phyloP scores from a whole-genome alignment of 108 stramenopile genomes.

The Nannochloropsis gaditana region DNA sequence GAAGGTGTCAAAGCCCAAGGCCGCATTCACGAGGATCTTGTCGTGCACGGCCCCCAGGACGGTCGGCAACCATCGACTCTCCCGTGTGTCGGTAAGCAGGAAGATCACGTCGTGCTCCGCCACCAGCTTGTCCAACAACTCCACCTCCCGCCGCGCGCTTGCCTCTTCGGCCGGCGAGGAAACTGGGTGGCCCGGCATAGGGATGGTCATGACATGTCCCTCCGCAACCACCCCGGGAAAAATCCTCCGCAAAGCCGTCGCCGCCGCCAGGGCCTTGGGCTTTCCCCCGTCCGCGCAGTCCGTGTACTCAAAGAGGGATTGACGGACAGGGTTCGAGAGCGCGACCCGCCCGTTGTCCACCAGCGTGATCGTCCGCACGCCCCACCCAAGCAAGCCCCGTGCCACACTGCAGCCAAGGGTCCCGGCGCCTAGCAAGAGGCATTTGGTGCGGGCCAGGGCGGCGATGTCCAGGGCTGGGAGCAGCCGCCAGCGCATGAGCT shows the following conservation, averaged over 20 bases:
- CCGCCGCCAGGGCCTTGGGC: conserved; percentile 85
- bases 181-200: conserved; percentile 95
- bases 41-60: conserved; percentile 80
- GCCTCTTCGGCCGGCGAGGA: conserved; percentile 30
- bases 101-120: conserved; percentile 80
- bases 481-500: conserved; percentile 96
- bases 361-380: conserved; percentile 83
- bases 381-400: conserved; percentile 86
- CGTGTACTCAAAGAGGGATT: conserved; percentile 77
- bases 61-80: conserved; percentile 96
- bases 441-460: conserved; percentile 62
- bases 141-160: conserved; percentile 59
- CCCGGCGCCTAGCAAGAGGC: conserved; percentile 88
- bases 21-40: conserved; percentile 84
- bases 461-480: conserved; percentile 81
- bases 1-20: conserved; percentile 92
- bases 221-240: conserved; percentile 66
- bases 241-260: conserved; percentile 65
- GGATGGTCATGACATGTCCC: conserved; percentile 76
- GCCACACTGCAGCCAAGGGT: conserved; percentile 95
- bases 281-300: conserved; percentile 76
- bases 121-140: conserved; percentile 64
- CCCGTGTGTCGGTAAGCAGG: conserved; percentile 91
- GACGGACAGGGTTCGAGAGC: conserved; percentile 94
- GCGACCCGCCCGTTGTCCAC: conserved; percentile 88